These are phyloP conservation scores for Tylopilus felleus DNA, from an alignment of 768 basidiomycete genomes.

Conservation along the genomic window DNA sequence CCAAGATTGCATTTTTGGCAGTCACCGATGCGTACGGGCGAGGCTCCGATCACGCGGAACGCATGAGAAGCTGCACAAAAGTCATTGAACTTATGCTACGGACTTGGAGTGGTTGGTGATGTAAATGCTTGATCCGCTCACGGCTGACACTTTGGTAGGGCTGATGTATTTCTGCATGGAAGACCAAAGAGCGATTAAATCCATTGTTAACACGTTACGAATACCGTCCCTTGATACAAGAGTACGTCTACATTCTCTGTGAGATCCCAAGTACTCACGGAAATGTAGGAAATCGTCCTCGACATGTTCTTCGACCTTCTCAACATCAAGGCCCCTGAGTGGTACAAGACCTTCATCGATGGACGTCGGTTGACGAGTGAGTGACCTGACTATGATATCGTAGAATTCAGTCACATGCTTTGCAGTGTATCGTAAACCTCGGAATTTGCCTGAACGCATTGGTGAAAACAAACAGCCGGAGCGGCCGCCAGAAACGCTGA, in stretches of 20 bases:
- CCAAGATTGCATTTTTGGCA: slow-evolving; percentile 78
- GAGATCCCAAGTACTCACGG: slow-evolving; percentile 9
- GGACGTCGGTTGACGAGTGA: slow-evolving; percentile 84
- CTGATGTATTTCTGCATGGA: slow-evolving; percentile 93
- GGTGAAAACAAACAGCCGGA: slow-evolving; percentile 43
- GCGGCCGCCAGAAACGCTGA: slow-evolving; percentile 54
- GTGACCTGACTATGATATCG: slow-evolving; percentile 21
- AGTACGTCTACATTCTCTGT: slow-evolving; percentile 38
- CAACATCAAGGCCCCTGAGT: slow-evolving; percentile 87
- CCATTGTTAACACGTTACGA: slow-evolving; percentile 78
- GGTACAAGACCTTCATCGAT: slow-evolving; percentile 90
- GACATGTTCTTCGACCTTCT: slow-evolving; percentile 94
- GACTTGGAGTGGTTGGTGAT: slow-evolving; percentile 84
- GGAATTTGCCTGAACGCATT: slow-evolving; percentile 32
- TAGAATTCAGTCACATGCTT: neutral
- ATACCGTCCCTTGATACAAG: slow-evolving; percentile 86
- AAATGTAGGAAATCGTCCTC: slow-evolving; percentile 76
- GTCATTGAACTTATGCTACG: slow-evolving; percentile 81
- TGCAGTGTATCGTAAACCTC: slow-evolving; percentile 64
- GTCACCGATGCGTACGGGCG: slow-evolving; percentile 94
- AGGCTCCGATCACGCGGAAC: slow-evolving; percentile 70
- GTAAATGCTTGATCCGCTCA: neutral
- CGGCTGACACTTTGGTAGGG: slow-evolving; percentile 44
- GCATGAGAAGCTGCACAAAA: slow-evolving; percentile 72
- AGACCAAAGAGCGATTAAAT: slow-evolving; percentile 79